Evolutionary conservation across 805 yeast species (phyloP), one percentile per base, ranked within the genome.

Genomic region (Phaffomyces opuntiae): DNA sequence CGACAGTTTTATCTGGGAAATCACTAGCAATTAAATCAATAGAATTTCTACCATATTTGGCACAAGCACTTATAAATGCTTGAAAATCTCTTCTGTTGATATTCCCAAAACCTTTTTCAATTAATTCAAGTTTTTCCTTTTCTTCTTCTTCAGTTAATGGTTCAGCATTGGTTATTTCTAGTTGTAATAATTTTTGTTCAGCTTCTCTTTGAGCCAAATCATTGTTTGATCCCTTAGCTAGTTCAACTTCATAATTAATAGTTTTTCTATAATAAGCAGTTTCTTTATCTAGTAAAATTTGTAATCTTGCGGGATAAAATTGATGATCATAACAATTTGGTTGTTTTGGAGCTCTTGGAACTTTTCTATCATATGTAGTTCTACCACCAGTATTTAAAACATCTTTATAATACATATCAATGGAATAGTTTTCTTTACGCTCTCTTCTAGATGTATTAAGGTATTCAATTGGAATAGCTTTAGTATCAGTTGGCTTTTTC

Each of bases 81-180:
- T 80, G 79, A 60, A 91, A 91, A 56, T 93, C 98, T 46, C 91
- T 75, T 62, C 96, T 77, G 46, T 82, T 79, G 96, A 96, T 90
- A 60, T 81, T 79, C 42, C 79, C 65, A 61, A 76, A 91, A 0
- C 97, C 98, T 53, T 81, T 75, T 13, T 63, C 60, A 44, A 83
- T 67, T 43, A 80, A 63, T 37, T 81, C 75, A 39, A 70, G 74
- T 60, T 84, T 83, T 59, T 77, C 71, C 34, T 65, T 72, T 50
- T 78, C 84, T 57, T 87, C 96, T 49, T 87, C 96, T 37, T 82
- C 89, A 0, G 95, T 87, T 49, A 93, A 68, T 3, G 93, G 87
- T 51, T 84, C 74, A 0, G 97, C 80, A 53, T 81, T 80, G 44
- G 78, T 81, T 41, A 90, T 83, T 56, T 86, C 88, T 48, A 77